phyloP scores from a whole-genome alignment of 139 green algal species.

The Chlorella vulgaris region DNA sequence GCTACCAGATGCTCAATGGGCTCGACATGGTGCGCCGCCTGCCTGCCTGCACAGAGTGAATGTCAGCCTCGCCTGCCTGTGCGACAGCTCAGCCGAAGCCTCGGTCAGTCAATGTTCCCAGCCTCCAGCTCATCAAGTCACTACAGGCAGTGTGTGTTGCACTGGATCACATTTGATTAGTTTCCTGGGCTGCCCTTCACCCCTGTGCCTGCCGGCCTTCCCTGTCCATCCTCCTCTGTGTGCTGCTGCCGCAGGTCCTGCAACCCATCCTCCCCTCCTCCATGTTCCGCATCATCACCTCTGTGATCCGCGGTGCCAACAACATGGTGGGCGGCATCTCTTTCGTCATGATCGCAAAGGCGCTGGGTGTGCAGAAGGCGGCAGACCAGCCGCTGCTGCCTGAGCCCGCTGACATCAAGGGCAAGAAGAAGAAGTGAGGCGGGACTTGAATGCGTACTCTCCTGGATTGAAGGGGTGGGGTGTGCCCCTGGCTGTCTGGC shows the following conservation, averaged over 20 bases:
- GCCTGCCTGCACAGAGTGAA: background rate
- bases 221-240: background rate
- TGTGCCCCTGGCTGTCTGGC: no score
- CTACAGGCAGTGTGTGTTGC: no score
- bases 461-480: no score
- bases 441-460: background rate
- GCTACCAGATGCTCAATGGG: conserved; percentile 94
- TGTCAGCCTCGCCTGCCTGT: background rate
- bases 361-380: conserved; percentile 89
- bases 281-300: conserved; percentile 82
- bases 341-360: conserved; percentile 88
- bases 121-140: no score
- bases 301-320: conserved; percentile 83
- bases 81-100: no score
- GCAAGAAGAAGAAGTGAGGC: conserved; percentile 9
- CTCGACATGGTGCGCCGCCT: conserved; percentile 74
- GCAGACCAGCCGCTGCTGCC: conserved; percentile 8
- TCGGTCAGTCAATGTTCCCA: no score
- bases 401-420: background rate
- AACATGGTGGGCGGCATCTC: conserved; percentile 92
- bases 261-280: conserved; percentile 68
- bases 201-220: no score
- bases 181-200: no score
- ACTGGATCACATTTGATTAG: no score
- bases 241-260: conserved; percentile 73